phyloP scores from a whole-genome alignment of 2,329 filamentous ascomycete genomes.

The Aspergillus bombycis region DNA sequence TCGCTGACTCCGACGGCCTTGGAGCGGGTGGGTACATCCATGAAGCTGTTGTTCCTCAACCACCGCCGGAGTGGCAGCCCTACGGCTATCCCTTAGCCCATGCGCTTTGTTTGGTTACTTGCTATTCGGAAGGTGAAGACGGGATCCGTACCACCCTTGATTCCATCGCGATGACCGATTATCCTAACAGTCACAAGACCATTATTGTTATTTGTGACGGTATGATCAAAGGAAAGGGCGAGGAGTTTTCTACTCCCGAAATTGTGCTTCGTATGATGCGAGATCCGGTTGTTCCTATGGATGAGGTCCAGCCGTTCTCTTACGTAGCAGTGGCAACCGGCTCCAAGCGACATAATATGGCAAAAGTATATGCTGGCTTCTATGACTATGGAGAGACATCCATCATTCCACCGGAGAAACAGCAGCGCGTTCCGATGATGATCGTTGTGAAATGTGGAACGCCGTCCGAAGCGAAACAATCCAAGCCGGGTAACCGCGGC shows the following conservation, averaged over 20 bases:
- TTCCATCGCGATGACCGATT: conserved; percentile 96
- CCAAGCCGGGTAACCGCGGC: conserved; percentile 94
- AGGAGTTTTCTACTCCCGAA: conserved; percentile 83
- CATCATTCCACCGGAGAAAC: conserved; percentile 77
- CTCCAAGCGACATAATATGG: conserved; percentile 99
- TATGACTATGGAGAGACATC: conserved; percentile 92
- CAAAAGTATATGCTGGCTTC: conserved; percentile 96
- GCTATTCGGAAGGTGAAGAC: conserved; percentile 93
- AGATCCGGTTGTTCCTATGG: conserved; percentile 76
- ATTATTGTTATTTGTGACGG: conserved; percentile 97
- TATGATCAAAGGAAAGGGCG: conserved; percentile 94
- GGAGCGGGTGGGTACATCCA: conserved; percentile 95
- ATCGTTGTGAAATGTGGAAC: conserved; percentile 94
- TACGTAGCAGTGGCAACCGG: conserved; percentile 96
- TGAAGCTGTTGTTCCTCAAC: conserved; percentile 92
- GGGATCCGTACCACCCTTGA: conserved; percentile 92
- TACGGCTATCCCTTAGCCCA: conserved; percentile 95
- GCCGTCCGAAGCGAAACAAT: conserved; percentile 75
- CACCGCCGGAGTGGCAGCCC: conserved; percentile 94
- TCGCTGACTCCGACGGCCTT: conserved; percentile 68
- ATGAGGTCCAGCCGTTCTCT: conserved; percentile 87
- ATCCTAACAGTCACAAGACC: conserved; percentile 98
- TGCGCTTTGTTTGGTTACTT: conserved; percentile 90
- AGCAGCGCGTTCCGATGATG: conserved; percentile 98
- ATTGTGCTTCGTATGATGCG: conserved; percentile 92